Evolutionary conservation across 108 stramenopile species (phyloP), one percentile per base, ranked within the genome.

Genomic region (Licmophora abbreviata): DNA sequence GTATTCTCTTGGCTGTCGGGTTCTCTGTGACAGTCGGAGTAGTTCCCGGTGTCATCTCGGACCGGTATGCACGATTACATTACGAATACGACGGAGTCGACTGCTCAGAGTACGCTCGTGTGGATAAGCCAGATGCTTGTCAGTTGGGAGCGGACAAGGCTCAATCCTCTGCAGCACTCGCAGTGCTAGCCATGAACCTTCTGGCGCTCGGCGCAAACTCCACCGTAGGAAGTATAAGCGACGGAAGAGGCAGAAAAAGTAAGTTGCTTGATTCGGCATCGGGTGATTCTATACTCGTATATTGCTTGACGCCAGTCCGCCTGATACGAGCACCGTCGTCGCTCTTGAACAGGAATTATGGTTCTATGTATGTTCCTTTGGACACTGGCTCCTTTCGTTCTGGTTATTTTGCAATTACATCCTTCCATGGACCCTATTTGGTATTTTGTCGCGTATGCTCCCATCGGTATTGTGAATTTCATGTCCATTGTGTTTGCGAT

Each of bases 1-100:
- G 48, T 14, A 31, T 51, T 15, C 38, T 38, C 41, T 6, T 79
- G 14, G 72, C 81, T 5, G 51, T 86, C 7, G 37, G 44, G n/a
- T 28, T 61, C 6, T 73, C 71, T 11, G 49, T 58, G 15, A 81
- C 77, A 5, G 61, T 81, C 24, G 79, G 74, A 9, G 50, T 83
- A 0, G 69, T 82, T 26, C 87, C 87, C 0, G 71, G 70, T 41
- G 49, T 84, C 0, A 58, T 75, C 3, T 54, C 76, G 15, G 87
- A 88, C 65, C 75, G 82, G 37, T 88, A 80, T 59, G 87, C 87
- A n/a, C 56, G 82, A 45, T 35, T 84, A 0, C 35, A 61, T 49
- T 76, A 88, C 52, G 71, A 62, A 1, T 88, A 79, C n/a, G 31
- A 47, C 24, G 66, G 66, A 9, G 61, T 58, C 0, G 47, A 64